Percentiles rank a stretch among this genome's conserved stretches.
Evolutionary conservation across 805 yeast genomes (phyloP).

Genomic region (Spathaspora sp.): DNA sequence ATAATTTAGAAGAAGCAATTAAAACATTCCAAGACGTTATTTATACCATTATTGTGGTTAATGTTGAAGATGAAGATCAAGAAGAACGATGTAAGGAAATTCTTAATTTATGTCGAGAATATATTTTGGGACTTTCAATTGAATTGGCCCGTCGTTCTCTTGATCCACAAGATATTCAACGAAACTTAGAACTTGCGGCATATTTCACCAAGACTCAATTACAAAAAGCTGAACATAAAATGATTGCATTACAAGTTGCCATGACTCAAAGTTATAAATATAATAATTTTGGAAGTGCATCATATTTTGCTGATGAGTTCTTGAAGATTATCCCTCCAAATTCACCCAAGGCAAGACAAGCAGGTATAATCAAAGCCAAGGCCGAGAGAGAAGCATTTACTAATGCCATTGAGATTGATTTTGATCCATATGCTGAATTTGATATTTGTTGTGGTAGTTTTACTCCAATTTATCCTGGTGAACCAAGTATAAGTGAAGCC

Average conservation of each 20-base stretch:
- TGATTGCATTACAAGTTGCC: constrained; percentile 90
- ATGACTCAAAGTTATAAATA: constrained; percentile 88
- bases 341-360: constrained; percentile 76
- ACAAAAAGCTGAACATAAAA: constrained; percentile 69
- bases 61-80: constrained; percentile 71
- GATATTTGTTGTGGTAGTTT: constrained; percentile 83
- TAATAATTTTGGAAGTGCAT: constrained; percentile 84
- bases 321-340: constrained; percentile 68
- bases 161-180: constrained; percentile 66
- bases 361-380: constrained; percentile 73
- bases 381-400: constrained; percentile 70
- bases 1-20: constrained; percentile 80
- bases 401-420: constrained; percentile 87
- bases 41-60: constrained; percentile 66
- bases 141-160: constrained; percentile 85
- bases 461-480: constrained; percentile 84
- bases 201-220: constrained; percentile 86
- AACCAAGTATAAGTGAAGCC: constrained; percentile 69
- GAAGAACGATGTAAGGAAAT: constrained; percentile 73
- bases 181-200: constrained; percentile 92
- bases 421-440: constrained; percentile 88
- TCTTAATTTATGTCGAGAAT: constrained; percentile 75
- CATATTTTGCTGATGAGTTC: constrained; percentile 84
- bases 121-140: constrained; percentile 86
- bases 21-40: constrained; percentile 73